A percentile compares a stretch with the other conserved stretches of the same genome.
Evolutionary conservation across 2,329 filamentous ascomycete species (phyloP).

Genomic region (Penicillium crustosum): DNA sequence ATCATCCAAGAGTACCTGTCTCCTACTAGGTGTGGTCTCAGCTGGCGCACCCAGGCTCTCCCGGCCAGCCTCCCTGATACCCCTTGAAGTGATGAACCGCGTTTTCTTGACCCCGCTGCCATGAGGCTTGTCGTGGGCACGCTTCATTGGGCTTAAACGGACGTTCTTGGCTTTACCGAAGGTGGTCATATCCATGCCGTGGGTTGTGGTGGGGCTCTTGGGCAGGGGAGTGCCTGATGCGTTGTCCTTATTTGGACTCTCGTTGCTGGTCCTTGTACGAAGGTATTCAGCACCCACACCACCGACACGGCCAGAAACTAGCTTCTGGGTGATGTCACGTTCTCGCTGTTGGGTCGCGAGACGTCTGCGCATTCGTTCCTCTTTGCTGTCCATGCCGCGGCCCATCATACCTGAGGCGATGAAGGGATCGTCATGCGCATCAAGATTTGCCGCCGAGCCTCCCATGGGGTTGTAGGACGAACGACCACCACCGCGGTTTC

Average conservation of each 20-base stretch:
- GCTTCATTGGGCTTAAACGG: slow-evolving; percentile 43
- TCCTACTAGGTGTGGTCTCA: slow-evolving; percentile 35
- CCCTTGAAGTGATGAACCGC: slow-evolving; percentile 74
- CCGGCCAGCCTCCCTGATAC: slow-evolving; percentile 72
- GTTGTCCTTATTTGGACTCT: slow-evolving; percentile 17
- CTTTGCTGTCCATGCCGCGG: slow-evolving; percentile 43
- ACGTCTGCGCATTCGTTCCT: slow-evolving; percentile 45
- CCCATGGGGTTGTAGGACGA: slow-evolving; percentile 28
- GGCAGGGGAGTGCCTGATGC: slow-evolving; percentile 11
- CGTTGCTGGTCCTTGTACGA: slow-evolving; percentile 34
- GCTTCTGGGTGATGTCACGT: slow-evolving; percentile 45
- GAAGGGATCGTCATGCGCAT: slow-evolving; percentile 46
- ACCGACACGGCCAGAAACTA: slow-evolving; percentile 36
- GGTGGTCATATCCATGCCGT: slow-evolving; percentile 26
- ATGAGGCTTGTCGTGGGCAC: slow-evolving; percentile 35
- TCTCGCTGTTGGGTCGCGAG: slow-evolving; percentile 47
- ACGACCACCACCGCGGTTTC: slow-evolving; percentile 18
- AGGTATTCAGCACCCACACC: slow-evolving; percentile 49
- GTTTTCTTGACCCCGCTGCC: slow-evolving; percentile 61
- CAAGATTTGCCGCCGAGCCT: slow-evolving; percentile 42
- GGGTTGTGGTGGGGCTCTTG: slow-evolving; percentile 10
- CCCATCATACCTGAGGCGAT: slow-evolving; percentile 40
- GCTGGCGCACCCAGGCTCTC: slow-evolving; percentile 62
- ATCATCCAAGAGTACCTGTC: slow-evolving; percentile 40
- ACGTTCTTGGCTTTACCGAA: slow-evolving; percentile 41